These are phyloP conservation scores for Curvularia eragrostidis DNA, from an alignment of 2,329 filamentous ascomycete genomes.

Conservation along the genomic window DNA sequence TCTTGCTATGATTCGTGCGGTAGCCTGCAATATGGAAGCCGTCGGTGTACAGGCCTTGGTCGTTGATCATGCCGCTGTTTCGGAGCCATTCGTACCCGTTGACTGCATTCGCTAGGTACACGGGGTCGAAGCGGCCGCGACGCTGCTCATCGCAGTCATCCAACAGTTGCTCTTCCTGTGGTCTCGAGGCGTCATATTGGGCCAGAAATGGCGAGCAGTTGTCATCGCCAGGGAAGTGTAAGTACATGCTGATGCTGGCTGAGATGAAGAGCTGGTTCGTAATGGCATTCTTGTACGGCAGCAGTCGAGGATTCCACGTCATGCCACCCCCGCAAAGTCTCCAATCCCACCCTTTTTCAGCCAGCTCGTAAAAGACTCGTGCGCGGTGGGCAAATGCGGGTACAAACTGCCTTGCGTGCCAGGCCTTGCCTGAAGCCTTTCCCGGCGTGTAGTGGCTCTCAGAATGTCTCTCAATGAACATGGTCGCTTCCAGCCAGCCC, in stretches of 20 bases:
- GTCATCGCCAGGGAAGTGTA: slow-evolving; percentile 81
- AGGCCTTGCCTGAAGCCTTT: slow-evolving; percentile 48
- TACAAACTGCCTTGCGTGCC: slow-evolving; percentile 80
- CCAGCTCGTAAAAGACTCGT: slow-evolving; percentile 83
- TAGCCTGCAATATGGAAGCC: slow-evolving; percentile 83
- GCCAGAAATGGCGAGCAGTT: slow-evolving; percentile 72
- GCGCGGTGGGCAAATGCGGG: slow-evolving; percentile 82
- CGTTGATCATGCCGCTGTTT: slow-evolving; percentile 80
- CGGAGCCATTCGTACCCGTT: slow-evolving; percentile 83
- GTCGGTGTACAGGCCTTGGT: slow-evolving; percentile 77
- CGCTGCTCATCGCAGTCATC: slow-evolving; percentile 17
- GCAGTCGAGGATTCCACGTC: slow-evolving; percentile 79
- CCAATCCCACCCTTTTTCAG: slow-evolving; percentile 80
- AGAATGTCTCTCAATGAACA: slow-evolving; percentile 76
- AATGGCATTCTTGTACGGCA: slow-evolving; percentile 93
- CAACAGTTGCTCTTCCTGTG: slow-evolving; percentile 7
- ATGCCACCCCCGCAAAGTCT: slow-evolving; percentile 85
- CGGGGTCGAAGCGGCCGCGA: slow-evolving; percentile 58
- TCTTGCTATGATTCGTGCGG: slow-evolving; percentile 64
- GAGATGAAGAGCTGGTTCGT: slow-evolving; percentile 91
- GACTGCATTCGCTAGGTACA: slow-evolving; percentile 75
- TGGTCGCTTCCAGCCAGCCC: slow-evolving; percentile 83
- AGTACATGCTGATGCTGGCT: slow-evolving; percentile 86
- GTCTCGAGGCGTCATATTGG: slow-evolving; percentile 26
- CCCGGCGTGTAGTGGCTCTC: slow-evolving; percentile 62